phyloP scores from a whole-genome alignment of 73 alveolate species.

The Durusdinium trenchii region DNA sequence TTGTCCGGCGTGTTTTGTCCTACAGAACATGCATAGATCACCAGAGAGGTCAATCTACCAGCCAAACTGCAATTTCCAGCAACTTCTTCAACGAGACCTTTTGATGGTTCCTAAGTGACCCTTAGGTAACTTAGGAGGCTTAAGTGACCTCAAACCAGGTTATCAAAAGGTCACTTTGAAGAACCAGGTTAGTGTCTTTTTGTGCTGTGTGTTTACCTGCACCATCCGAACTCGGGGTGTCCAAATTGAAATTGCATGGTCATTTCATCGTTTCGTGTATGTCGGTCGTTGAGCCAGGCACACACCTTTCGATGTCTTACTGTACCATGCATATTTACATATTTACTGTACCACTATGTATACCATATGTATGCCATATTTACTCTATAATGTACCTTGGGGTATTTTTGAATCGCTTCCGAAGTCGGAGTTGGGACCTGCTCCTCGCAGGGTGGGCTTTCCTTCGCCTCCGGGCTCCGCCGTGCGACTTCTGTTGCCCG shows the following conservation, averaged over 20 bases:
- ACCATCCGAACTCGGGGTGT: not conserved
- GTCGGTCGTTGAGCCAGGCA: no score
- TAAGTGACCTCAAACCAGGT: not conserved
- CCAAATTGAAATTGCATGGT: no score
- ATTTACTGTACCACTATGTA: not conserved
- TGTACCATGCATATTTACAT: no score
- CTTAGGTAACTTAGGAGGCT: no score
- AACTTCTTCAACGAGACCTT: not conserved
- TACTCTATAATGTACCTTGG: not conserved
- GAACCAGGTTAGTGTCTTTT: not conserved
- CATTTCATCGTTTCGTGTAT: no score
- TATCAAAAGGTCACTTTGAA: not conserved
- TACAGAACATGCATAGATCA: not conserved
- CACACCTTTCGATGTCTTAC: not conserved
- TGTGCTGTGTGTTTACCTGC: no score
- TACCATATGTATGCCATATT: not conserved
- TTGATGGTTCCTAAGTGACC: no score
- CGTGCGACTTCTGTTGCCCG: slow-evolving; percentile 44
- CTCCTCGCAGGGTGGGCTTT: slow-evolving; percentile 2
- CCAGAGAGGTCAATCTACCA: not conserved
- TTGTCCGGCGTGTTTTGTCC: not conserved
- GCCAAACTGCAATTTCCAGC: not conserved
- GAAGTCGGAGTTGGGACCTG: not conserved
- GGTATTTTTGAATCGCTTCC: not conserved
- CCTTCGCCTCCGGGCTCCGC: slow-evolving; percentile 45